These are phyloP conservation scores for Fibroporia radiculosa DNA, from an alignment of 768 basidiomycete genomes.

Conservation along the genomic window DNA sequence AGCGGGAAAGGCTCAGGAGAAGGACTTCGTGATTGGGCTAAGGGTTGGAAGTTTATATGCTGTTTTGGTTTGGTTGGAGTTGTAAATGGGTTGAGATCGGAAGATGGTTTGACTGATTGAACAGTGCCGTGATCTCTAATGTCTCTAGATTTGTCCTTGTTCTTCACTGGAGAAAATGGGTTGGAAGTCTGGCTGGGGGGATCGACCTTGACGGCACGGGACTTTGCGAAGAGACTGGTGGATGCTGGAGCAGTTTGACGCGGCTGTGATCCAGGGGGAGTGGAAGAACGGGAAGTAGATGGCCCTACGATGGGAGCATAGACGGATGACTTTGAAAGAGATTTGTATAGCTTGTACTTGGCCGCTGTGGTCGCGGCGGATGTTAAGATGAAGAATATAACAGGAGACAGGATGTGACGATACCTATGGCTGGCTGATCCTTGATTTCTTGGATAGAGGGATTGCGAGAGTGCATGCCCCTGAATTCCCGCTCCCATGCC, in stretches of 20 bases:
- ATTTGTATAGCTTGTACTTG: constrained; percentile 81
- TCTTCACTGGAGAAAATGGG: constrained; percentile 76
- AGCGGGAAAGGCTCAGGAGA: constrained; percentile 37
- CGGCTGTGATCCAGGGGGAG: constrained; percentile 24
- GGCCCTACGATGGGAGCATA: constrained; percentile 13
- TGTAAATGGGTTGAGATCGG: constrained; percentile 35
- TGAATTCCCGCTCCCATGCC: constrained; percentile 68
- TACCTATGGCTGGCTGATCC: constrained; percentile 54
- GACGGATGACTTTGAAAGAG: constrained; percentile 43
- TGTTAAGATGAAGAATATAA: constrained; percentile 12
- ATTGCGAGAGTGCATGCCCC: constrained; percentile 41
- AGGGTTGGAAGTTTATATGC: constrained; percentile 15
- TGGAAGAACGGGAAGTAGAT: constrained; percentile 24
- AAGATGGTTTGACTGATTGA: constrained; percentile 5
- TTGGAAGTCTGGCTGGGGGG: constrained; percentile 54
- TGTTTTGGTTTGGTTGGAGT: constrained; percentile 30
- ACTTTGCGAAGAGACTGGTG: constrained; percentile 35
- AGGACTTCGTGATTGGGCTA: constrained; percentile 18
- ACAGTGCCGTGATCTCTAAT: constrained; percentile 4
- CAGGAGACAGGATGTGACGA: constrained; percentile 9
- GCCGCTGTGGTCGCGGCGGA: constrained; percentile 39
- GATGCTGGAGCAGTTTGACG: constrained; percentile 21
- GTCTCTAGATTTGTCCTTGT: constrained; percentile 39
- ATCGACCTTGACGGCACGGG: constrained; percentile 45
- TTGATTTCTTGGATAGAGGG: constrained; percentile 70